Conservation (phyloP, 805 yeast genomes). For the Pichia californica region DNA sequence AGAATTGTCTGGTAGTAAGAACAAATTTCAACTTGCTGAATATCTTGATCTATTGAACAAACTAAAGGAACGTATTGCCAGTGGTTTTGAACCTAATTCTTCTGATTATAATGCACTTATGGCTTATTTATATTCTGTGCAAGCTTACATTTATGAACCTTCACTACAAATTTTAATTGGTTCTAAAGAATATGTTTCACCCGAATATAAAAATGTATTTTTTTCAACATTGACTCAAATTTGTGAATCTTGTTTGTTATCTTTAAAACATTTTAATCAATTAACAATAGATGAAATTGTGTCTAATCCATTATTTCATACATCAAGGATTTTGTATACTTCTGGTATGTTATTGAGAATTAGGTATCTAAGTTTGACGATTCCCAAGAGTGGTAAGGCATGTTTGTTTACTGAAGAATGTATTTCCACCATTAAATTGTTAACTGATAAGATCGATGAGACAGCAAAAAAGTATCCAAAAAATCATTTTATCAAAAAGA, state of each 20-base stretch:
- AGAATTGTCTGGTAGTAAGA: constrained; percentile 24
- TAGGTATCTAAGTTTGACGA: constrained; percentile 47
- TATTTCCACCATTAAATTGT: constrained; percentile 20
- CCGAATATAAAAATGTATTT: constrained; percentile 17
- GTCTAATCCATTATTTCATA: constrained; percentile 49
- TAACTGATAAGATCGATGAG: constrained; percentile 23
- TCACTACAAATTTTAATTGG: constrained; percentile 13
- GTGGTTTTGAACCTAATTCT: constrained; percentile 19
- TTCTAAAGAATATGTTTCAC: constrained; percentile 28
- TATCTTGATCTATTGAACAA: constrained; percentile 41
- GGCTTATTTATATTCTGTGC: constrained; percentile 54
- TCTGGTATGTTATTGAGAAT: constrained; percentile 57
- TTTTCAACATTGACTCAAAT: constrained; percentile 28
- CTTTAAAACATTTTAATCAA: constrained; percentile 42
- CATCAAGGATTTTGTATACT: constrained; percentile 54
- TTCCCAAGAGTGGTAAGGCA: constrained; percentile 40
- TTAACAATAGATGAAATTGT: constrained; percentile 43
- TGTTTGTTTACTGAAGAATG: constrained; percentile 44
- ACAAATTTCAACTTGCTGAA: constrained; percentile 39
- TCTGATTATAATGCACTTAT: constrained; percentile 34
- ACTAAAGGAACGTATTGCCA: constrained; percentile 34
- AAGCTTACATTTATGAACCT: constrained; percentile 63
- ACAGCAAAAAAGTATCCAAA: constrained; percentile 32
- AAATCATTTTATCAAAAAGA: constrained; percentile 47
- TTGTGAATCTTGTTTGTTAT: constrained; percentile 45